phyloP scores from a whole-genome alignment of 306 rosid species.

The Alnus rubra region DNA sequence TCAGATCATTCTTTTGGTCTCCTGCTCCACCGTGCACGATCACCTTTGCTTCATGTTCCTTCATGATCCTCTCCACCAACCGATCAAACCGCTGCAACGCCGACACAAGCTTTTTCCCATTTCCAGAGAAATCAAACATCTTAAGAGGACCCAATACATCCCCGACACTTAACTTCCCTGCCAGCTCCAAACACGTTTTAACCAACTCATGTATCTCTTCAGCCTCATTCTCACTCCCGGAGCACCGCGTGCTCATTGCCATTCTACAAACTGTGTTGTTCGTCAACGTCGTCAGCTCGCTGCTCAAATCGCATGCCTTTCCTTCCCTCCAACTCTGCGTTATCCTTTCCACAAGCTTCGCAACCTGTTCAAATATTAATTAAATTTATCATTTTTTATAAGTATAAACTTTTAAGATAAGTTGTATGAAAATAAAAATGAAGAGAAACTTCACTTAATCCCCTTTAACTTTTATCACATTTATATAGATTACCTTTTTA shows the following conservation, averaged over 20 bases:
- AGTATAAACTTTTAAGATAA: no score
- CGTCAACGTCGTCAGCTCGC: constrained; percentile 38
- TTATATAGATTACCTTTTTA: no score
- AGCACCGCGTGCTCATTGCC: constrained; percentile 53
- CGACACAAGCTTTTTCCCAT: constrained; percentile 39
- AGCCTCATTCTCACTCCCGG: constrained; percentile 36
- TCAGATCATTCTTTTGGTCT: constrained; percentile 35
- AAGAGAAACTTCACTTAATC: no score
- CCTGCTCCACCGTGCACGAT: neutral
- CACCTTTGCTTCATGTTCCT: constrained; percentile 47
- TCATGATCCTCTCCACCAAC: constrained; percentile 51
- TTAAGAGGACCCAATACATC: constrained; percentile 61
- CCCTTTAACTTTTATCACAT: no score
- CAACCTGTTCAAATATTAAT: neutral
- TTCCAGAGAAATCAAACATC: constrained; percentile 58
- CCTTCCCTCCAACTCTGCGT: constrained; percentile 20
- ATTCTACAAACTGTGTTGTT: constrained; percentile 54
- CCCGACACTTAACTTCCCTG: constrained; percentile 59
- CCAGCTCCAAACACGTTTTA: constrained; percentile 35
- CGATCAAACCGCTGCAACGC: constrained; percentile 41
- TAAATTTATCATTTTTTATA: no score
- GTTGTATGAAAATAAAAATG: no score
- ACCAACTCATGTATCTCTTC: constrained; percentile 40
- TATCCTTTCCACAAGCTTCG: constrained; percentile 39
- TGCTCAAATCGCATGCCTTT: constrained; percentile 32